These are phyloP conservation scores for Eucalyptus marginata DNA, from an alignment of 345 rosid genomes.

Conservation along the genomic window DNA sequence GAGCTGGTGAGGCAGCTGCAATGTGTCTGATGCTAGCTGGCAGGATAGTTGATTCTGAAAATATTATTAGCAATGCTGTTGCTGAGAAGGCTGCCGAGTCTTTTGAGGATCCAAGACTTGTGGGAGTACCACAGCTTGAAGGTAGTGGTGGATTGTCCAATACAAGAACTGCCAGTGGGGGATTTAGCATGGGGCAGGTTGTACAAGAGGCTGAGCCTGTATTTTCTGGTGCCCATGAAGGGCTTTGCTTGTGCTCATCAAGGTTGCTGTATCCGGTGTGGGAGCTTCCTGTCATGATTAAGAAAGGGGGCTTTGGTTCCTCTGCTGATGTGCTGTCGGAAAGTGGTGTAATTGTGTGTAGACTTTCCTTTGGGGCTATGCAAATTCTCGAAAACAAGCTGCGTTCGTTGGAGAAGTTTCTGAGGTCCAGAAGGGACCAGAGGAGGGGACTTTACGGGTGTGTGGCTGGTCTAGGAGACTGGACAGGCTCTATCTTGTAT, in stretches of 20 bases:
- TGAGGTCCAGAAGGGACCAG: slow-evolving; percentile 84
- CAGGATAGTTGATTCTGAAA: slow-evolving; percentile 71
- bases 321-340: slow-evolving; percentile 31
- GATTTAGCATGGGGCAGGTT: slow-evolving; percentile 99
- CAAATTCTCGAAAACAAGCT: slow-evolving; percentile 76
- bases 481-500: slow-evolving; percentile 84
- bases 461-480: slow-evolving; percentile 86
- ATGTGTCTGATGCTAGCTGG: slow-evolving; percentile 98
- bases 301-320: slow-evolving; percentile 27
- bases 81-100: slow-evolving; percentile 95
- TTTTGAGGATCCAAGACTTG: slow-evolving; percentile 92
- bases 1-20: slow-evolving; percentile 97
- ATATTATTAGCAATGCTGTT: slow-evolving; percentile 52
- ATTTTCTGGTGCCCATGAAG: slow-evolving; percentile 91
- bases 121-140: slow-evolving; percentile 94
- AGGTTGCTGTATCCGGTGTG: slow-evolving; percentile 90
- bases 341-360: slow-evolving; percentile 50
- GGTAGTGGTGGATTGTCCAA: slow-evolving; percentile 67
- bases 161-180: slow-evolving; percentile 78
- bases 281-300: slow-evolving; percentile 81
- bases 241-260: slow-evolving; percentile 86
- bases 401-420: slow-evolving; percentile 76
- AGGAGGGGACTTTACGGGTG: slow-evolving; percentile 94
- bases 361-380: slow-evolving; percentile 77
- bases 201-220: slow-evolving; percentile 96